A percentile compares a stretch with the other conserved stretches of the same genome.
phyloP scores from a whole-genome alignment of 1,284 basidiomycete species.

The Bothia castanella region DNA sequence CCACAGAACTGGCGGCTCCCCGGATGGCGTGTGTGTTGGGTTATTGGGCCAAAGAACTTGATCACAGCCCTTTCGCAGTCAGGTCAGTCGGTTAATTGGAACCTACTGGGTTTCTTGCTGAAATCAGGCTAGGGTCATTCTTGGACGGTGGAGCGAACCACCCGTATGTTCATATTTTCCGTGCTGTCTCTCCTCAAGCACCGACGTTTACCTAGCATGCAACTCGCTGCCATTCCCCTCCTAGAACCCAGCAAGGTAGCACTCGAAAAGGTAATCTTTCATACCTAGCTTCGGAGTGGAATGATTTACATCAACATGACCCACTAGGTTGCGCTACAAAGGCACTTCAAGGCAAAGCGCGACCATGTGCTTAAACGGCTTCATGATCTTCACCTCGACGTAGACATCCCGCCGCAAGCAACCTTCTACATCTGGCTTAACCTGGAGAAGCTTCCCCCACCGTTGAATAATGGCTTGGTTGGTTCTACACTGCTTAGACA shows the following conservation, averaged over 20 bases:
- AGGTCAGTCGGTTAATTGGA: slow-evolving; percentile 39
- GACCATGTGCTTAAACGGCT: slow-evolving; percentile 87
- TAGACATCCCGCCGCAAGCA: slow-evolving; percentile 68
- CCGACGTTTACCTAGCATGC: slow-evolving; percentile 49
- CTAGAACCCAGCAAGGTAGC: slow-evolving; percentile 68
- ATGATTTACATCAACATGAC: slow-evolving; percentile 3
- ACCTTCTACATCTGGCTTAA: slow-evolving; percentile 94
- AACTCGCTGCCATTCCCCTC: slow-evolving; percentile 80
- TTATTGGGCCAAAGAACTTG: slow-evolving; percentile 88
- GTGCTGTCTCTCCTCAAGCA: not conserved
- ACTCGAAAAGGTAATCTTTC: slow-evolving; percentile 57
- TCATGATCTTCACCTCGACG: slow-evolving; percentile 70
- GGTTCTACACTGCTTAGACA: slow-evolving; percentile 23
- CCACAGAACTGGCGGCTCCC: slow-evolving; percentile 82
- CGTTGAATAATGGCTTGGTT: slow-evolving; percentile 84
- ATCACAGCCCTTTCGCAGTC: slow-evolving; percentile 85
- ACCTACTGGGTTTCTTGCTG: not conserved
- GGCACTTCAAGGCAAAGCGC: slow-evolving; percentile 87
- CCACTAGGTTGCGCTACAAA: slow-evolving; percentile 67
- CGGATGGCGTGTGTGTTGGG: slow-evolving; percentile 95
- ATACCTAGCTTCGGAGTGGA: not conserved
- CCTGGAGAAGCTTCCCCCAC: slow-evolving; percentile 70
- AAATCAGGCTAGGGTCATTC: slow-evolving; percentile 58
- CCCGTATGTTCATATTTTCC: slow-evolving; percentile 50
- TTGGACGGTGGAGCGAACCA: slow-evolving; percentile 87